phyloP scores from a whole-genome alignment of 441 rosid genomes.

The Melastoma candidum region DNA sequence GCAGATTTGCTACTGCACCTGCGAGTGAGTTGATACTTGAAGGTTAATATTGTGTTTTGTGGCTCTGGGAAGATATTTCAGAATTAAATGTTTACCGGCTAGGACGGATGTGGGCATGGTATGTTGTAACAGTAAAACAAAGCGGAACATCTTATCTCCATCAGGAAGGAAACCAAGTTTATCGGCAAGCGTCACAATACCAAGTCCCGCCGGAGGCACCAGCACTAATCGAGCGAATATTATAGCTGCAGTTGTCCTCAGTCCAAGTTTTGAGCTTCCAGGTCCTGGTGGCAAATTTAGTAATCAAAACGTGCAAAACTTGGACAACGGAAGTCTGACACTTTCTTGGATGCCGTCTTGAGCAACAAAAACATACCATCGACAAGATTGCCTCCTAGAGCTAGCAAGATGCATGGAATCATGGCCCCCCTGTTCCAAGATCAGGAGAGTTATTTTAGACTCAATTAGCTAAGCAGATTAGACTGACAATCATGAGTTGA shows the following conservation, averaged over 20 bases:
- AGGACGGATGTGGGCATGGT: conserved; percentile 98
- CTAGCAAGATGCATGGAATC: conserved; percentile 95
- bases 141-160: conserved; percentile 85
- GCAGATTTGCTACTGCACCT: conserved; percentile 93
- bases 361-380: conserved; percentile 43
- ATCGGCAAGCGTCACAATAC: conserved; percentile 86
- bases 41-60: too few species aligned
- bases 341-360: neutral
- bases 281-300: conserved; percentile 43
- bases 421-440: conserved; percentile 74
- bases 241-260: conserved; percentile 77
- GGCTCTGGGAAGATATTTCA: too few species aligned
- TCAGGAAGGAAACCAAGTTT: conserved; percentile 86
- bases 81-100: conserved; percentile 35
- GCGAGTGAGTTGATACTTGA: neutral
- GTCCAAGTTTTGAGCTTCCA: conserved; percentile 90
- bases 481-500: too few species aligned
- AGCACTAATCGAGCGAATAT: conserved; percentile 60
- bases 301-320: neutral
- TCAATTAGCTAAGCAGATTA: neutral
- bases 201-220: conserved; percentile 88
- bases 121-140: conserved; percentile 87
- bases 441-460: neutral
- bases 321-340: neutral
- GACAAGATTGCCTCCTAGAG: conserved; percentile 95